Evolutionary conservation across 305 asterid species (phyloP).

Genomic region (Withania somnifera): DNA sequence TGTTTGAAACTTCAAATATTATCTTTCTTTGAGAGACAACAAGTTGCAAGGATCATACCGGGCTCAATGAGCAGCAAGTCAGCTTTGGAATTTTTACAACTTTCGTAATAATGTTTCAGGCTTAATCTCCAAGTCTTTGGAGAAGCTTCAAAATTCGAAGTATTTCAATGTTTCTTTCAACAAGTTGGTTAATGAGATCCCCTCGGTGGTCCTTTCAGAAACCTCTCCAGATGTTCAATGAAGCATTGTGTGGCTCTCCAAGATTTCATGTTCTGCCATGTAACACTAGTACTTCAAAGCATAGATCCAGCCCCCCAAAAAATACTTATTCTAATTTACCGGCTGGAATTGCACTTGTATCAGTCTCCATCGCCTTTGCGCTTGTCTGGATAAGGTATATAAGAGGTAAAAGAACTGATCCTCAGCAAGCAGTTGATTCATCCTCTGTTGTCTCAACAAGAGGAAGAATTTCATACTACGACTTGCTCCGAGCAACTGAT

Average conservation of each 20-base stretch:
- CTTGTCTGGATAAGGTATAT: background rate
- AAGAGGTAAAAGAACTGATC: background rate
- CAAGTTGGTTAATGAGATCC: too few species aligned
- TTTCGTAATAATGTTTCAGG: too few species aligned
- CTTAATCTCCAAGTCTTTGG: constrained; percentile 12
- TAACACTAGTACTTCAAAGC: too few species aligned
- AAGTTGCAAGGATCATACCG: too few species aligned
- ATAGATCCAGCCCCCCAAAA: too few species aligned
- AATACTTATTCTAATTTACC: too few species aligned
- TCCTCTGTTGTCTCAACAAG: background rate
- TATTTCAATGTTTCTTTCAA: constrained; percentile 10
- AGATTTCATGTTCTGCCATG: background rate
- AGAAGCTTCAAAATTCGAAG: background rate
- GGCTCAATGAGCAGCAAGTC: too few species aligned
- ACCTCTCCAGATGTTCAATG: constrained; percentile 20
- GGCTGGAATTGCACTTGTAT: background rate
- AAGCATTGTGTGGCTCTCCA: constrained; percentile 25
- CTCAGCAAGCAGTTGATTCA: background rate
- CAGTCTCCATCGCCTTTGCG: background rate
- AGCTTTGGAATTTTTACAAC: too few species aligned
- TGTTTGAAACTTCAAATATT: too few species aligned
- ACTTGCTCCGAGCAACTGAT: background rate
- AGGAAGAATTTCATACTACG: background rate
- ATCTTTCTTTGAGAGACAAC: constrained; percentile 12
- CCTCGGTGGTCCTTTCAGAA: constrained; percentile 17